Evolutionary conservation across 2,329 filamentous ascomycete species (phyloP).

Genomic region (Calonectria fujianensis): DNA sequence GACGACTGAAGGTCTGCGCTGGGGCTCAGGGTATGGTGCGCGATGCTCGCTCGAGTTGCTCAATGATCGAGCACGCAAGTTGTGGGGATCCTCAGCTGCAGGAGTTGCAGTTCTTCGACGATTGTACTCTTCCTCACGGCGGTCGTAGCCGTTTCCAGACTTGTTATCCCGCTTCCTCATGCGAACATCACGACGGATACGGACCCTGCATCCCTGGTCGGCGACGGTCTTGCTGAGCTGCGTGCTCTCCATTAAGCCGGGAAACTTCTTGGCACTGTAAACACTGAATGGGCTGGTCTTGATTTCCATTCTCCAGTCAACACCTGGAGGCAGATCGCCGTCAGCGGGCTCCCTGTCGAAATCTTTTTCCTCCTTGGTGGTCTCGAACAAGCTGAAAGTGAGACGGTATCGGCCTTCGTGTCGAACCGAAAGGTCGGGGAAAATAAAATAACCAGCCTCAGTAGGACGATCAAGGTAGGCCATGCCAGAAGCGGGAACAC

Average conservation of each 20-base stretch:
- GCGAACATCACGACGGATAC: slow-evolving; percentile 93
- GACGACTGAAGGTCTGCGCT: slow-evolving; percentile 68
- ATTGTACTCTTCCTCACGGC: slow-evolving; percentile 79
- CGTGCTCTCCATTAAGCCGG: slow-evolving; percentile 93
- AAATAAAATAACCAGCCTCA: slow-evolving; percentile 94
- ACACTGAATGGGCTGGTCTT: slow-evolving; percentile 92
- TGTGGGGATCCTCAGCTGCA: slow-evolving; percentile 57
- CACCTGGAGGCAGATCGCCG: slow-evolving; percentile 70
- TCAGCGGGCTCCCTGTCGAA: slow-evolving; percentile 74
- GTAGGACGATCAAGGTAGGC: slow-evolving; percentile 93
- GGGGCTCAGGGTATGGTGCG: slow-evolving; percentile 63
- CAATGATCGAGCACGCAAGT: slow-evolving; percentile 73
- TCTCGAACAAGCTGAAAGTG: slow-evolving; percentile 94
- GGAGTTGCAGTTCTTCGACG: slow-evolving; percentile 62
- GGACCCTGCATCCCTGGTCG: slow-evolving; percentile 96
- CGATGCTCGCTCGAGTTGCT: slow-evolving; percentile 75
- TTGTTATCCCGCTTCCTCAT: slow-evolving; percentile 91
- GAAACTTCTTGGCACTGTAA: slow-evolving; percentile 98
- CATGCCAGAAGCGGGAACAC: slow-evolving; percentile 95
- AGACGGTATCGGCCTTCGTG: slow-evolving; percentile 96
- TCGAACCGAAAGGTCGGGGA: slow-evolving; percentile 95
- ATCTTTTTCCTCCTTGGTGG: slow-evolving; percentile 90
- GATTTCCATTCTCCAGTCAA: slow-evolving; percentile 92
- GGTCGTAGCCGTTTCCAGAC: slow-evolving; percentile 68
- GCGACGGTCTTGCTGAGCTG: slow-evolving; percentile 91